Evolutionary conservation across 805 yeast genomes (phyloP), one percentile per base, ranked within the genome.

Genomic region (Saccharomycopsis fermentans): DNA sequence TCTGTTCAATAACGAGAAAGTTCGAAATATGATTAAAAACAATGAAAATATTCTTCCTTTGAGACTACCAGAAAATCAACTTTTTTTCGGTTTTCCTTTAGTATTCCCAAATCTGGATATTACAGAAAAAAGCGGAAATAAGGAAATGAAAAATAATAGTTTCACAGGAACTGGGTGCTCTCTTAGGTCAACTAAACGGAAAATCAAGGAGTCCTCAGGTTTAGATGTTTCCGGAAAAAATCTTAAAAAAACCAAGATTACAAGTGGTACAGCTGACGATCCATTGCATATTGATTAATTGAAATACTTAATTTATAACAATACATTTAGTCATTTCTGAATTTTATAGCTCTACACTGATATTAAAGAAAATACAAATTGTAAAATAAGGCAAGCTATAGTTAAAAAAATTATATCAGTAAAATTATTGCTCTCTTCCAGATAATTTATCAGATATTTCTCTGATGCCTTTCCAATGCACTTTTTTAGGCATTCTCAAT

Each of bases 61-160:
- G 58, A 71, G 76, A 6, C 73, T 94, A 40, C 95, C 96, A 0
- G 86, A 79, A 37, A 96, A 96, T 24, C 92, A 90, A 70, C 75
- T 94, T 14, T 94, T 94, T 67, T 91, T 94, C 69, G 99, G 99
- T 0, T 94, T 84, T 69, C 97, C 98, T 0, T 80, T 86, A 51
- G 52, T 58, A 6, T 59, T 59, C 2, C 65, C 80, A 3, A 21
- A 9, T 2, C 77, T 77, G 29, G 73, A 71, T 29, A 73, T 67
- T 6, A 73, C 67, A 14, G 64, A 62, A 1, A 74, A 70, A 6
- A 66, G 63, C 8, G 68, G 67, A 17, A 64, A 65, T 0, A 64
- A 65, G 17, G 52, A 58, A 43, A 26, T 8, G 6, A n/a, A 43
- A 21, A 21, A 24, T 1, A 21, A 8, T 19, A 36, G 68, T 58